phyloP scores from a whole-genome alignment of 1,284 basidiomycete species.

The Apiotrichum sp. region DNA sequence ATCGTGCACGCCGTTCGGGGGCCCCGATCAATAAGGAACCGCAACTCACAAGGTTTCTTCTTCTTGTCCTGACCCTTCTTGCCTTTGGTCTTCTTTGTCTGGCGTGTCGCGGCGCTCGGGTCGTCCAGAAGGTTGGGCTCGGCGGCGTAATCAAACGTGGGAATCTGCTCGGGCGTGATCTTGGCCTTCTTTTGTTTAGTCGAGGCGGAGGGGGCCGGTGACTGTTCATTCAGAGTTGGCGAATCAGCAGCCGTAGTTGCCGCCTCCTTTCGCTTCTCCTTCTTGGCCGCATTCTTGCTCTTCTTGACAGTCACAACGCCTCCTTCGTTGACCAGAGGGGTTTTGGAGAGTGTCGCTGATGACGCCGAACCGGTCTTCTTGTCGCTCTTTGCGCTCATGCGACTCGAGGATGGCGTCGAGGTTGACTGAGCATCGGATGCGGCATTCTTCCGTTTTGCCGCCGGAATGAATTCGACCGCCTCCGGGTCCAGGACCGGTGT shows the following conservation, averaged over 20 bases:
- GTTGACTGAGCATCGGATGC: slow-evolving; percentile 3
- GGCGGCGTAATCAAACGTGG: slow-evolving; percentile 66
- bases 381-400: background rate
- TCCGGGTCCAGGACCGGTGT: slow-evolving; percentile 44
- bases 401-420: no score
- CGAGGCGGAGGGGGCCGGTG: slow-evolving; percentile 1
- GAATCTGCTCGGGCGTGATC: slow-evolving; percentile 39
- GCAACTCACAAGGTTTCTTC: background rate
- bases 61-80: slow-evolving; percentile 5
- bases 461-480: slow-evolving; percentile 65
- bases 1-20: background rate
- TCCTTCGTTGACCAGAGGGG: slow-evolving; percentile 13
- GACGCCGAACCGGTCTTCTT: background rate
- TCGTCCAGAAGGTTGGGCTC: slow-evolving; percentile 71
- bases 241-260: background rate
- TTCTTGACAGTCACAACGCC: slow-evolving; percentile 36
- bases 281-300: slow-evolving; percentile 21
- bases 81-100: slow-evolving; percentile 35
- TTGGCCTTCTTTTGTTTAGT: slow-evolving; percentile 25
- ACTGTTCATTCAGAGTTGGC: slow-evolving; percentile 3
- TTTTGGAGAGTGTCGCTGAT: background rate
- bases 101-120: slow-evolving; percentile 18
- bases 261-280: background rate
- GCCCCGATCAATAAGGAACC: background rate
- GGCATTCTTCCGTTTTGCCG: slow-evolving; percentile 40